Evolutionary conservation across 2,329 filamentous ascomycete genomes (phyloP).

Genomic region (Exophiala phaeomuriformis): DNA sequence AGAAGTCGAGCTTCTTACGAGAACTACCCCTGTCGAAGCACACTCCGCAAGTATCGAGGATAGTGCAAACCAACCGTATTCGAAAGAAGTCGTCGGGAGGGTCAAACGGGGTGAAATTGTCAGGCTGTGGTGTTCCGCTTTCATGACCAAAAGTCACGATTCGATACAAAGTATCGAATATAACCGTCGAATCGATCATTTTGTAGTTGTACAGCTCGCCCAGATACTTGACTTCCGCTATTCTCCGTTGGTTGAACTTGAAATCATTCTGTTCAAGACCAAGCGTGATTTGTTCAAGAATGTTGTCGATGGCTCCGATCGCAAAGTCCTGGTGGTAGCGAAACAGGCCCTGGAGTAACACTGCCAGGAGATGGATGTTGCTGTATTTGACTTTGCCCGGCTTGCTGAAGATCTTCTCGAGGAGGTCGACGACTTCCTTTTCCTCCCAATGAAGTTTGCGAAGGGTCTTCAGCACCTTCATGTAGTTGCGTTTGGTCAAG

Average conservation of each 20-base stretch:
- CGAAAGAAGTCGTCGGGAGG: constrained; percentile 92
- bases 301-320: constrained; percentile 81
- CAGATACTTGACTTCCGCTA: constrained; percentile 93
- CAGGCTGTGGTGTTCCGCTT: constrained; percentile 71
- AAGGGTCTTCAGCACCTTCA: constrained; percentile 88
- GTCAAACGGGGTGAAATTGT: constrained; percentile 69
- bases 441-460: constrained; percentile 98
- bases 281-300: constrained; percentile 78
- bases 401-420: constrained; percentile 91
- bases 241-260: constrained; percentile 88
- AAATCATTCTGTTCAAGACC: constrained; percentile 95
- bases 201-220: constrained; percentile 97
- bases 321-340: constrained; percentile 89
- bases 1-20: constrained; percentile 97
- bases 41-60: constrained; percentile 90
- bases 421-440: constrained; percentile 66
- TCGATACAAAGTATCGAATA: constrained; percentile 93
- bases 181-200: constrained; percentile 87
- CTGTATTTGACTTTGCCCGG: constrained; percentile 96
- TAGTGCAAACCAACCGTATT: constrained; percentile 77
- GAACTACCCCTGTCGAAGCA: constrained; percentile 91
- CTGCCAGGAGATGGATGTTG: constrained; percentile 87
- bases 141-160: constrained; percentile 88
- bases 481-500: constrained; percentile 87
- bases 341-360: constrained; percentile 79